A percentile compares a stretch with the other conserved stretches of the same genome.
Evolutionary conservation across 345 rosid species (phyloP).

Genomic region (Brassica nigra): DNA sequence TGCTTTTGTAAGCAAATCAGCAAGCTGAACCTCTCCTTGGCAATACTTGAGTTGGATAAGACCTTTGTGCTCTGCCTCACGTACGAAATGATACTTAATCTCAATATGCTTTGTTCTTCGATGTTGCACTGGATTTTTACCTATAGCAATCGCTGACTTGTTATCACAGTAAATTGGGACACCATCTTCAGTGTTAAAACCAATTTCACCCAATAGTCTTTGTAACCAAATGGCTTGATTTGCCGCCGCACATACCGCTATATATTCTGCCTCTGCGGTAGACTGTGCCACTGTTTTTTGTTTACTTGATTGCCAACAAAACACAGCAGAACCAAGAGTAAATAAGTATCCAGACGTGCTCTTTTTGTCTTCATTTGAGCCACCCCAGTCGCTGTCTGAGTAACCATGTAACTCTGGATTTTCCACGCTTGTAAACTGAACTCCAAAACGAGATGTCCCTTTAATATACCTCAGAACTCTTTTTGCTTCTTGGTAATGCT

Average conservation of each 20-base stretch:
- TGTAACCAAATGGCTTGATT: constrained; percentile 7
- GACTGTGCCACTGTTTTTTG: not conserved
- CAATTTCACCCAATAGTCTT: not conserved
- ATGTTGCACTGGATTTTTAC: not conserved
- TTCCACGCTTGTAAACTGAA: not conserved
- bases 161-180: not conserved
- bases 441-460: not conserved
- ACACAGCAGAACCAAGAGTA: not conserved
- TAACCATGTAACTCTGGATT: not conserved
- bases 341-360: not conserved
- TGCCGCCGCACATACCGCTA: not conserved
- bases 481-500: not conserved
- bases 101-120: constrained; percentile 14
- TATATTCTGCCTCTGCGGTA: not conserved
- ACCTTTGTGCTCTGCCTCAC: not conserved
- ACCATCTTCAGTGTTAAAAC: not conserved
- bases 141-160: not conserved
- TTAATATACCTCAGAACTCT: not conserved
- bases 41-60: not conserved
- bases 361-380: not conserved
- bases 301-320: not conserved
- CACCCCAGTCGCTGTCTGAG: not conserved
- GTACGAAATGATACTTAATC: not conserved
- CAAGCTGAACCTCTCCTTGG: not conserved
- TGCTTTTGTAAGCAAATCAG: not conserved